Evolutionary conservation across 305 asterid genomes (phyloP), one percentile per base, ranked within the genome.

Genomic region (Fraxinus sp.): DNA sequence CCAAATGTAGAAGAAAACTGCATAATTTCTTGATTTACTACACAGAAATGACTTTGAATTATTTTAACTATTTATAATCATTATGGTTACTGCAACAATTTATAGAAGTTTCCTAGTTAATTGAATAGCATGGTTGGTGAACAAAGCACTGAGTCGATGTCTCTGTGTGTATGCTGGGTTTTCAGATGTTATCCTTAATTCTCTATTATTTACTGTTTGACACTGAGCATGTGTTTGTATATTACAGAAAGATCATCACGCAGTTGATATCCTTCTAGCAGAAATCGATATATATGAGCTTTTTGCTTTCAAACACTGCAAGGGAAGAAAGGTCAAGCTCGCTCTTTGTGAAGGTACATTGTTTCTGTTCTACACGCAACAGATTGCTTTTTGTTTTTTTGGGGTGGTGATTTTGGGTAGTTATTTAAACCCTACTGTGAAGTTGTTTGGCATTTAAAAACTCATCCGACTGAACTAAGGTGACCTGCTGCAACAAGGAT

Each of bases 211-310:
- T 49, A 55, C 77, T 74, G 62, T 39, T 64, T 82, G 85, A 89
- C 83, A 52, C 74, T 32, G 44, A 68, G 32, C 79, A 59, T 22
- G 75, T 82, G 84, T 64, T 84, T 76, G 59, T 64, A 68, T 88
- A 82, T 82, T 87, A 75, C 97, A 97, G 97, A 92, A 86, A 72
- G 99, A 97, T 80, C 98, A 97, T 89, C 92, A 93, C 35, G 93
- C 98, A 55, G 80, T 97, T 81, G 98, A 97, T 88, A 88, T 95
- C 85, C 97, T 97, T 85, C 94, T 97, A 70, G 98, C 98, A 85
- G 99, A 97, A 89, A 94, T 97, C 77, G 99, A 97, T 87, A 94
- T 97, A 89, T 97, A 97, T 84, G 99, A 97, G 90, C 93, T 97
- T 55, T 97, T 94, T 89, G 94, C 96, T 85, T 97, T 97, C 89